Evolutionary conservation across 305 asterid genomes (phyloP).

Genomic region (Petunia hybrid): DNA sequence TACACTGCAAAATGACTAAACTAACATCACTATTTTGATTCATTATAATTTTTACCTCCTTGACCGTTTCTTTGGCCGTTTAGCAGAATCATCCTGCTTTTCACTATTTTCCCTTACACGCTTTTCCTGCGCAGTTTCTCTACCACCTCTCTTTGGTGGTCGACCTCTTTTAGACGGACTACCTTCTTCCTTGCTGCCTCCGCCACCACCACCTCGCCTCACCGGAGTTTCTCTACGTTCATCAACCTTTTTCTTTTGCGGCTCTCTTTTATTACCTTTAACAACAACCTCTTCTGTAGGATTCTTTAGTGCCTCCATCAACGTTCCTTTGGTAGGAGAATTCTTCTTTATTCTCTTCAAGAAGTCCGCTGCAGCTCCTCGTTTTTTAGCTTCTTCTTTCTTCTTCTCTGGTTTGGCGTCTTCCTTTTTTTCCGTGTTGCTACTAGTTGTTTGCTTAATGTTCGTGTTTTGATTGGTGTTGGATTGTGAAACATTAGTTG

Average conservation of each 20-base stretch:
- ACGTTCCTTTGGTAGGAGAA: conserved; percentile 35
- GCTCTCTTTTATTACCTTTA: conserved; percentile 41
- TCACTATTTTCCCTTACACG: conserved; percentile 41
- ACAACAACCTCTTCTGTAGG: conserved; percentile 19
- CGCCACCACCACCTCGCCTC: conserved; percentile 28
- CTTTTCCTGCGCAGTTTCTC: conserved; percentile 34
- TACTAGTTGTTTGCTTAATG: conserved; percentile 33
- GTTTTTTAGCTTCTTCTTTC: conserved; percentile 39
- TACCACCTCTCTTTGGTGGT: conserved; percentile 47
- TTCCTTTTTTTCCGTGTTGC: conserved; percentile 30
- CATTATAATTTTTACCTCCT: conserved; percentile 38
- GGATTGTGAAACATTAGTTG: conserved; percentile 33
- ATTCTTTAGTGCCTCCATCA: conserved; percentile 37
- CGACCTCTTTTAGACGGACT: conserved; percentile 45
- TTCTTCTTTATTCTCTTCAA: conserved; percentile 50
- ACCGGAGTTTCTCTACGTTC: conserved; percentile 35
- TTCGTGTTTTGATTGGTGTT: conserved; percentile 27
- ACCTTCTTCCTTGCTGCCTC: conserved; percentile 39
- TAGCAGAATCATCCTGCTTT: conserved; percentile 41
- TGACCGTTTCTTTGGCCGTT: conserved; percentile 46
- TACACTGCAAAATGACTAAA: conserved; percentile 21
- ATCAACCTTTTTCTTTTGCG: conserved; percentile 37
- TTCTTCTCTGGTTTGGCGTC: conserved; percentile 40
- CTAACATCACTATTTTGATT: conserved; percentile 23
- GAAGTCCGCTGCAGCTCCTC: conserved; percentile 49